These are phyloP conservation scores for Elongisporangium anandrum DNA, from an alignment of 352 stramenopile species.

Conservation along the genomic window DNA sequence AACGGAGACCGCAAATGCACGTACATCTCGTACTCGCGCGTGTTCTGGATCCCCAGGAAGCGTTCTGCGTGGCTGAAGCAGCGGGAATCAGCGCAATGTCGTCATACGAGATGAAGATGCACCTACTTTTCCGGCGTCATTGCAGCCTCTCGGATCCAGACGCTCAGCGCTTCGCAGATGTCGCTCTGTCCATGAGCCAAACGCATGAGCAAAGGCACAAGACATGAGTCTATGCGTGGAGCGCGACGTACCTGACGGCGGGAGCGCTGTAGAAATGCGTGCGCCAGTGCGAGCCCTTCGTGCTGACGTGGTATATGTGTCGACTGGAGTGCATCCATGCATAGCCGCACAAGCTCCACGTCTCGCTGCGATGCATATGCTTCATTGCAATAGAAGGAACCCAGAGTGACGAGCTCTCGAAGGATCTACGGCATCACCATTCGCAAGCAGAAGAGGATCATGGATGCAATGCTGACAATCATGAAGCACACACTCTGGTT, in stretches of 20 bases:
- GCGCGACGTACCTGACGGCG: conserved; percentile 24
- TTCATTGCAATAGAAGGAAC: conserved; percentile 47
- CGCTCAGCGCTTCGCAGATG: conserved; percentile 32
- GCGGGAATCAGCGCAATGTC: not conserved
- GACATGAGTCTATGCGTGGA: too few relatives aligned
- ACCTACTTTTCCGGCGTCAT: conserved; percentile 31
- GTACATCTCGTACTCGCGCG: conserved; percentile 51
- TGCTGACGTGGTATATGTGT: conserved; percentile 40
- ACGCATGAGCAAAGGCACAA: not conserved
- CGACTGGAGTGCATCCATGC: conserved; percentile 28
- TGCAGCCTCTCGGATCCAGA: conserved; percentile 33
- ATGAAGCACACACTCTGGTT: not conserved
- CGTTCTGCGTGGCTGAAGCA: conserved; percentile 23
- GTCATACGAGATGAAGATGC: not conserved
- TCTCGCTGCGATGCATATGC: conserved; percentile 30
- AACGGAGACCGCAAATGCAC: conserved; percentile 48
- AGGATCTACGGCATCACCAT: conserved; percentile 44
- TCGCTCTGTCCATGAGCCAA: conserved; percentile 12
- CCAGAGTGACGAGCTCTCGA: conserved; percentile 41
- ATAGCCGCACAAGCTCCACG: conserved; percentile 28
- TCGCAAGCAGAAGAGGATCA: not conserved
- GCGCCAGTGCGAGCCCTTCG: conserved; percentile 55
- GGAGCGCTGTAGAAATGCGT: conserved; percentile 31
- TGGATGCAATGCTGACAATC: conserved; percentile 1
- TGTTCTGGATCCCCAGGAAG: conserved; percentile 28